Conservation (phyloP, 2,329 filamentous ascomycete species). For the Cryphonectria parasitica region DNA sequence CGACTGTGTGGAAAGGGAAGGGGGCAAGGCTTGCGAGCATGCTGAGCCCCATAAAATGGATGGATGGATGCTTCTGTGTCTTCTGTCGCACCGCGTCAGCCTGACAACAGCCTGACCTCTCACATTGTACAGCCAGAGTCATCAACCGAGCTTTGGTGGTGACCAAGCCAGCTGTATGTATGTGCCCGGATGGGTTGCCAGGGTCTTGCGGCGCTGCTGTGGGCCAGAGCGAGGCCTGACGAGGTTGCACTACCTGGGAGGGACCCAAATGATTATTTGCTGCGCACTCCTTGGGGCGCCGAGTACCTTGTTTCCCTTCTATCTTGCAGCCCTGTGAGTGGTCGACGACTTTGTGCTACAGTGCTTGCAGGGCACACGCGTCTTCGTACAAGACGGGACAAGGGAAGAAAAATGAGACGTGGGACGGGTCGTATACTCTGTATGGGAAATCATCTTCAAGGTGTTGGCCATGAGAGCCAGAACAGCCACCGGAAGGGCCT, state of each 20-base stretch:
- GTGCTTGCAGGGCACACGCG: background rate
- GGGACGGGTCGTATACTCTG: background rate
- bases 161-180: slow-evolving; percentile 2
- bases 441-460: background rate
- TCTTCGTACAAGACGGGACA: background rate
- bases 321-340: slow-evolving; percentile 5
- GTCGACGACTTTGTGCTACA: background rate
- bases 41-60: background rate
- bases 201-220: background rate
- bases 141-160: slow-evolving; percentile 19
- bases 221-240: background rate
- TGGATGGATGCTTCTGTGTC: slow-evolving; percentile 21
- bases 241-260: background rate
- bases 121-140: slow-evolving; percentile 22
- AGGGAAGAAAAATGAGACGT: background rate
- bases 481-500: background rate
- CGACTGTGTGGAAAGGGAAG: slow-evolving; percentile 10
- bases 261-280: background rate
- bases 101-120: slow-evolving; percentile 16
- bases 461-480: background rate
- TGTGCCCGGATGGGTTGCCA: background rate
- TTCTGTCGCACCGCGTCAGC: slow-evolving; percentile 26
- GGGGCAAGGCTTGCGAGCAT: slow-evolving; percentile 13
- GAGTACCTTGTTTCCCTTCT: no score
- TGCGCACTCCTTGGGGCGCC: background rate